Evolutionary conservation across 225 moss, liverwort and hornwort species (phyloP).

Genomic region (Thuidium tamariscinum): DNA sequence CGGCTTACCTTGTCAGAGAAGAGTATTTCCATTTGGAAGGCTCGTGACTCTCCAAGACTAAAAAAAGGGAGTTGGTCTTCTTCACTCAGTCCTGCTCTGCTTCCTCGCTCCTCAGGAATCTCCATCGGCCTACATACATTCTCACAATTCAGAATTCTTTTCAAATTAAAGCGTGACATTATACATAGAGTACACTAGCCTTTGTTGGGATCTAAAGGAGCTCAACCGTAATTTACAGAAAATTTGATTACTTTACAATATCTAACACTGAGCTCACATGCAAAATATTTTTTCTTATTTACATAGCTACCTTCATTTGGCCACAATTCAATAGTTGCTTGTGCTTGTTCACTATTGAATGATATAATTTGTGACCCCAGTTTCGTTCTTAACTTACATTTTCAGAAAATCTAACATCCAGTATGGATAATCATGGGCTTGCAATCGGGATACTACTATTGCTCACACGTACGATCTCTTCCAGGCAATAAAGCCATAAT

Average conservation of each 20-base stretch:
- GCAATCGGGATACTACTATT: background rate
- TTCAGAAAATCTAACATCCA: background rate
- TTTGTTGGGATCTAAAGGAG: background rate
- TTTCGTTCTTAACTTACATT: background rate
- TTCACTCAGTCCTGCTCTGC: background rate
- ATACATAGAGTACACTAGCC: background rate
- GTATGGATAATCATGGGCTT: background rate
- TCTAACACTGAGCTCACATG: background rate
- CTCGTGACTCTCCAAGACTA: slow-evolving; percentile 21
- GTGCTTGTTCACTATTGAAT: background rate
- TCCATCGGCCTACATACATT: slow-evolving; percentile 17
- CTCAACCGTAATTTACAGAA: background rate
- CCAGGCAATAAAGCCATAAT: background rate
- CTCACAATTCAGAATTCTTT: background rate
- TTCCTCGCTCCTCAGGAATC: slow-evolving; percentile 21
- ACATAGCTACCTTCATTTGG: background rate
- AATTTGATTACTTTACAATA: background rate
- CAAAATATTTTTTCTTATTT: background rate
- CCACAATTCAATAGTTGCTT: background rate
- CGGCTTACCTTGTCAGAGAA: slow-evolving; percentile 5
- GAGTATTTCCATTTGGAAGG: slow-evolving; percentile 17
- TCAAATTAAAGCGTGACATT: background rate
- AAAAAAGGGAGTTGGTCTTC: background rate
- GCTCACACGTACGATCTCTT: background rate
- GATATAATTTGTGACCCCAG: background rate